phyloP scores from a whole-genome alignment of 345 rosid species.

The Leavenworthia alabamica region DNA sequence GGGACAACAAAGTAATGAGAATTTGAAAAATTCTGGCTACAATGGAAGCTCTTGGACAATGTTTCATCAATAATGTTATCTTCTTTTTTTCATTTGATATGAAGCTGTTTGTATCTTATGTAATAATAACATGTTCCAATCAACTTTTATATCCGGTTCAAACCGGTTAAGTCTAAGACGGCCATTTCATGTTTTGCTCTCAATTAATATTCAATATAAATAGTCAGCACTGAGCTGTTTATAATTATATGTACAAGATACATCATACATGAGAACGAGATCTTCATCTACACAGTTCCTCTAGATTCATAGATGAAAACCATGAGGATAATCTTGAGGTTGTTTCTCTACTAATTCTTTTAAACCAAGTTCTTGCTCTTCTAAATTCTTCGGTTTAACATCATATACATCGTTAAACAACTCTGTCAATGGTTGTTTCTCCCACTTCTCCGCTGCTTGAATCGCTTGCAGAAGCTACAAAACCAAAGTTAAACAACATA shows the following conservation, averaged over 20 bases:
- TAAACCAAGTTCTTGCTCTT: conserved; percentile 55
- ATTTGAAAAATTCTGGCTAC: background rate
- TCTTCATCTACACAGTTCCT: background rate
- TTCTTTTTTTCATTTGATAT: background rate
- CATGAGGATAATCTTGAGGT: conserved; percentile 51
- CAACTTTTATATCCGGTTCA: too few relatives aligned
- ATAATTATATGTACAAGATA: background rate
- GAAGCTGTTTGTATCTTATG: conserved; percentile 2
- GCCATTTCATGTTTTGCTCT: too few relatives aligned
- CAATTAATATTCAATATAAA: too few relatives aligned
- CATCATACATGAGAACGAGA: background rate
- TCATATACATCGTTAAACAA: conserved; percentile 65
- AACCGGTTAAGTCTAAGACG: too few relatives aligned
- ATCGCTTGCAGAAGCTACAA: conserved; percentile 53
- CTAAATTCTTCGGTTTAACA: conserved; percentile 44
- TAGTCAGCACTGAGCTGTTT: background rate
- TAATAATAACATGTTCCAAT: too few relatives aligned
- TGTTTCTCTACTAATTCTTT: conserved; percentile 40
- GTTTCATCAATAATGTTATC: conserved; percentile 9
- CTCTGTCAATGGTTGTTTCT: conserved; percentile 52
- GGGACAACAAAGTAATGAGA: conserved; percentile 9
- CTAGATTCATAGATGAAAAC: conserved; percentile 37
- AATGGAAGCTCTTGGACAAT: background rate
- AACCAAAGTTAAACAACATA: background rate
- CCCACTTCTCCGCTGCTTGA: conserved; percentile 55